phyloP scores from a whole-genome alignment of 768 basidiomycete genomes.

The Kwoniella sp. region DNA sequence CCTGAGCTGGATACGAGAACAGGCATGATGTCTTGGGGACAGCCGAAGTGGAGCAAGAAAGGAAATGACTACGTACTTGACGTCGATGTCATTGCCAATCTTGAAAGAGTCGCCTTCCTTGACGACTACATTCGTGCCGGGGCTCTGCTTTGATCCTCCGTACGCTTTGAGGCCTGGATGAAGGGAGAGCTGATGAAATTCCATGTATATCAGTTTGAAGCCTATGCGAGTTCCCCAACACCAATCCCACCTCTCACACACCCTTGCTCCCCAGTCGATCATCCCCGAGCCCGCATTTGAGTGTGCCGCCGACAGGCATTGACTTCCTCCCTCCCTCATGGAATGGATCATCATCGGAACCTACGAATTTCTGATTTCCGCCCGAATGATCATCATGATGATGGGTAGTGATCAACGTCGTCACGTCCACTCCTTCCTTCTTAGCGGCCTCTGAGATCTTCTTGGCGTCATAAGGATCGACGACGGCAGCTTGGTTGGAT shows the following conservation, averaged over 20 bases:
- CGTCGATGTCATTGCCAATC: slow-evolving; percentile 59
- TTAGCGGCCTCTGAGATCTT: slow-evolving; percentile 53
- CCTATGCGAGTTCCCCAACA: no score
- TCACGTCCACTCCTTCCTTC: slow-evolving; percentile 72
- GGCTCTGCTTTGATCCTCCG: slow-evolving; percentile 74
- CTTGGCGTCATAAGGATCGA: slow-evolving; percentile 52
- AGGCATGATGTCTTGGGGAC: no score
- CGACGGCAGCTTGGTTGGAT: slow-evolving; percentile 49
- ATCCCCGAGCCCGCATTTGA: no score
- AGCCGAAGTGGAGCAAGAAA: no score
- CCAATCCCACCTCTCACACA: no score
- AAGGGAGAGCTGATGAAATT: slow-evolving; percentile 41
- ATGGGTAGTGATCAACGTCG: slow-evolving; percentile 73
- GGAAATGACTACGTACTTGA: slow-evolving; percentile 43
- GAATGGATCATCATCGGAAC: slow-evolving; percentile 19
- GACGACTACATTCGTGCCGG: slow-evolving; percentile 70
- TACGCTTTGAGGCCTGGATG: slow-evolving; percentile 66
- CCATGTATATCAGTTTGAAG: no score
- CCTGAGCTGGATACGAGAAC: no score
- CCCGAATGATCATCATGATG: slow-evolving; percentile 89
- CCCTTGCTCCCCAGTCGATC: no score
- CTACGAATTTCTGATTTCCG: slow-evolving; percentile 69
- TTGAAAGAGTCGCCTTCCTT: slow-evolving; percentile 79
- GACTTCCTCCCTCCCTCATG: no score
- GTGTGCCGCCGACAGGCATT: no score